Evolutionary conservation across 2,329 filamentous ascomycete species (phyloP).

Genomic region (Didymella pinodella): DNA sequence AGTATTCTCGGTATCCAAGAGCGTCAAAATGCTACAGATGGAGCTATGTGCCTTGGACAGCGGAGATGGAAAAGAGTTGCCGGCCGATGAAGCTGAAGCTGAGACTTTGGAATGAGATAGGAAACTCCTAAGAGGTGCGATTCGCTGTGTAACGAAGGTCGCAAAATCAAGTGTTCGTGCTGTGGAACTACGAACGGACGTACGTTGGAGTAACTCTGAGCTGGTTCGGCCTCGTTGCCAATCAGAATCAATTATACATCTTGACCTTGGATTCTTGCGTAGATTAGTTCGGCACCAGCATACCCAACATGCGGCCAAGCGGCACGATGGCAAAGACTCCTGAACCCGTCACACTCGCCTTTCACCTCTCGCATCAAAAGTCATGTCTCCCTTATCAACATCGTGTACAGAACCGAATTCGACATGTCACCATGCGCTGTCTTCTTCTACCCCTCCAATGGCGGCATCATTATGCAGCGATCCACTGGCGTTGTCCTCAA

Average conservation of each 20-base stretch:
- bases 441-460: not conserved
- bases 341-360: too few species aligned
- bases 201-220: too few species aligned
- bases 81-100: conserved; percentile 23
- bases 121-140: not conserved
- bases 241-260: too few species aligned
- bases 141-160: not conserved
- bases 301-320: too few species aligned
- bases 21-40: conserved; percentile 30
- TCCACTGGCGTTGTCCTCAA: too few species aligned
- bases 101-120: conserved; percentile 11
- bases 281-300: too few species aligned
- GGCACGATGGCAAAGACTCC: too few species aligned
- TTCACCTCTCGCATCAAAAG: not conserved
- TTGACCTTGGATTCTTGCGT: too few species aligned
- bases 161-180: not conserved
- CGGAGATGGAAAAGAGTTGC: conserved; percentile 37
- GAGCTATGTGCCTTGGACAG: conserved; percentile 43
- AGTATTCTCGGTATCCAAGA: conserved; percentile 15
- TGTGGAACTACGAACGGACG: not conserved
- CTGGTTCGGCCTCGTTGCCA: too few species aligned
- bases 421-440: not conserved
- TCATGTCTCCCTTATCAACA: not conserved
- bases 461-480: not conserved
- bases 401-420: not conserved